Base-by-base conservation (phyloP, 108 stramenopile genomes). In the Skeletonema marinoi region DNA sequence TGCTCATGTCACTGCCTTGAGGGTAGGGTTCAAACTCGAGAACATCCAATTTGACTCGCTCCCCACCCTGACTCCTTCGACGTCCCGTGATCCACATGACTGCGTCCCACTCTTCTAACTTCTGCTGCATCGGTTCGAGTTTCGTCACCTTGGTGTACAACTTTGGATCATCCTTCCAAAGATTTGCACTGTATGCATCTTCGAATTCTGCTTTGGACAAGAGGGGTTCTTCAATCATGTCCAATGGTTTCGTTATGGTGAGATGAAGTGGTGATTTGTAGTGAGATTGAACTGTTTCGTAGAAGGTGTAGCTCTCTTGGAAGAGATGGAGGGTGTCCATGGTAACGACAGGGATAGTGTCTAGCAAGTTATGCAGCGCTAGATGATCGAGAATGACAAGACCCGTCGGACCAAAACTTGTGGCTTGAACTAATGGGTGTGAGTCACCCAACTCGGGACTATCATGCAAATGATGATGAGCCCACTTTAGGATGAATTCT, bases 11-110 rank as follows among this genome's bases (percentile, higher is more conserved):
- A 13, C 31, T 3, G 48, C 48, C 65, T 48, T 39, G 14, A 30
- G 31, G 36, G 32, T 72, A 42, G n/a, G 50, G 50, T 35, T 78
- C 78, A 60, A 82, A 74, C 32, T 87, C 87, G 21, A 87, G 51
- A 9, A 84, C 66, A n/a, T 66, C 36, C 44, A 87, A 33, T 30
- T 74, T 39, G 16, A 44, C 29, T 46, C 87, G 63, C 33, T 87
- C 84, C 6, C 77, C 83, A 17, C 84, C 87, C 42, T 78, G 80
- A 39, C 59, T 63, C 44, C 84, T 71, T 67, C 87, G 66, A 59
- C 87, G 44, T 58, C 87, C 87, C 4, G 87, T 87, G 21, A 87
- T 85, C 83, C 84, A 87, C 70, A 81, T 81, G 59, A 66, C 30
- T 2, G 84, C 72, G 3, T 75, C 2, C 51, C 66, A 60, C 54